These are phyloP conservation scores for Cladophialophora psammophila DNA, from an alignment of 2,329 filamentous ascomycete species.

Conservation along the genomic window DNA sequence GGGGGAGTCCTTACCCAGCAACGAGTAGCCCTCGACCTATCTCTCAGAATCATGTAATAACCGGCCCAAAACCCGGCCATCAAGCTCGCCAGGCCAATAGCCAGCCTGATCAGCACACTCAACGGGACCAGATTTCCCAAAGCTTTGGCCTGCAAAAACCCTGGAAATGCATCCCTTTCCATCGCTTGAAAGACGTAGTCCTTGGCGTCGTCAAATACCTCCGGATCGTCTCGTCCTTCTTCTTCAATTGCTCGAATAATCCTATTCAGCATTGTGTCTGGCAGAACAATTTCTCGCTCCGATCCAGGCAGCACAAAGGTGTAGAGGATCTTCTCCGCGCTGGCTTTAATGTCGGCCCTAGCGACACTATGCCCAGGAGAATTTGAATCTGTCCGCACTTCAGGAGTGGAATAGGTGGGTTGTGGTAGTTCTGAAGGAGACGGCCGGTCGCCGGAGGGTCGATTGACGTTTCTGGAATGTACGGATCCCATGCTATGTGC, in stretches of 20 bases:
- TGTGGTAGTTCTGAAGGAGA: slow-evolving; percentile 55
- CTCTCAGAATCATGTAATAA: slow-evolving; percentile 90
- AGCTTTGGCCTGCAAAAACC: slow-evolving; percentile 92
- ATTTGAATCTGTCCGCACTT: slow-evolving; percentile 75
- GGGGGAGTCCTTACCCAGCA: slow-evolving; percentile 72
- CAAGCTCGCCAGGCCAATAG: slow-evolving; percentile 83
- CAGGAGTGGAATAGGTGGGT: slow-evolving; percentile 67
- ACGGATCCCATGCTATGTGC: slow-evolving; percentile 56
- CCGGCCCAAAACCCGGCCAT: slow-evolving; percentile 94
- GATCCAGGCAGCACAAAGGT: slow-evolving; percentile 94
- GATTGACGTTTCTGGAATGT: slow-evolving; percentile 43
- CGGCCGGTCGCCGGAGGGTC: slow-evolving; percentile 41
- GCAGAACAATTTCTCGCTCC: slow-evolving; percentile 93
- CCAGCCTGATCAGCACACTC: slow-evolving; percentile 83
- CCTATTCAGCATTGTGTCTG: slow-evolving; percentile 82
- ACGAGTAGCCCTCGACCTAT: slow-evolving; percentile 74
- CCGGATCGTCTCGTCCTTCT: slow-evolving; percentile 89
- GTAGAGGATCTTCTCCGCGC: slow-evolving; percentile 98
- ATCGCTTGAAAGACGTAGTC: slow-evolving; percentile 99
- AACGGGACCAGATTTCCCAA: slow-evolving; percentile 94
- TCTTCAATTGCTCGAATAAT: slow-evolving; percentile 90
- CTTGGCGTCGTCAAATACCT: slow-evolving; percentile 96
- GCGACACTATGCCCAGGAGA: slow-evolving; percentile 84
- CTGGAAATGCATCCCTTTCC: slow-evolving; percentile 98
- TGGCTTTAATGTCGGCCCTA: slow-evolving; percentile 88